Evolutionary conservation across 441 rosid genomes (phyloP).

Genomic region (Pelargonium myrrhifolium): DNA sequence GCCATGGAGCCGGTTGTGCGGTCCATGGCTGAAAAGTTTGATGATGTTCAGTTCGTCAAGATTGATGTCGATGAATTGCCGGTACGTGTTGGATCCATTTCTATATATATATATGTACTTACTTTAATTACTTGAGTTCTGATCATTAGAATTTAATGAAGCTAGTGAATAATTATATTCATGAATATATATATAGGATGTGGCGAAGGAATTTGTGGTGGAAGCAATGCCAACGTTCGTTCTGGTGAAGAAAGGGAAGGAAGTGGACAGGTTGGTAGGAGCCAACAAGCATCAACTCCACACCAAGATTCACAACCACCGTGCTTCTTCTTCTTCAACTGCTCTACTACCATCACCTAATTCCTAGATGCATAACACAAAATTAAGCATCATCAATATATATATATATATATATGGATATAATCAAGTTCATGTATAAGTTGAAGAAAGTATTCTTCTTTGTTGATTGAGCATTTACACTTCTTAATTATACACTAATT

Average conservation of each 20-base stretch:
- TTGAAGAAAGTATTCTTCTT: no score
- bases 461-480: no score
- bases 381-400: no score
- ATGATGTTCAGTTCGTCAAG: slow-evolving; percentile 58
- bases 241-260: slow-evolving; percentile 69
- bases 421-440: no score
- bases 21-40: slow-evolving; percentile 39
- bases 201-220: slow-evolving; percentile 59
- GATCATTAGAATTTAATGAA: background rate
- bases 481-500: no score
- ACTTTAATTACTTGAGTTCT: no score
- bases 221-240: slow-evolving; percentile 90
- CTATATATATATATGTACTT: no score
- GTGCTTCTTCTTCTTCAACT: slow-evolving; percentile 5
- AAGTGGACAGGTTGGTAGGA: slow-evolving; percentile 61
- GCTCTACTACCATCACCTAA: no score
- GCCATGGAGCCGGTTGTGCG: slow-evolving; percentile 52
- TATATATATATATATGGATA: no score
- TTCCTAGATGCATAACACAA: no score
- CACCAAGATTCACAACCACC: slow-evolving; percentile 43
- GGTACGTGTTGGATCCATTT: no score
- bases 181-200: slow-evolving; percentile 39
- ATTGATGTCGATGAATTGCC: slow-evolving; percentile 74
- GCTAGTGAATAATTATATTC: no score
- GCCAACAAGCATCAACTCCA: slow-evolving; percentile 55